A percentile compares a stretch with the other conserved stretches of the same genome.
These are phyloP conservation scores for Castanea mollissima DNA, from an alignment of 306 rosid species.

Conservation along the genomic window DNA sequence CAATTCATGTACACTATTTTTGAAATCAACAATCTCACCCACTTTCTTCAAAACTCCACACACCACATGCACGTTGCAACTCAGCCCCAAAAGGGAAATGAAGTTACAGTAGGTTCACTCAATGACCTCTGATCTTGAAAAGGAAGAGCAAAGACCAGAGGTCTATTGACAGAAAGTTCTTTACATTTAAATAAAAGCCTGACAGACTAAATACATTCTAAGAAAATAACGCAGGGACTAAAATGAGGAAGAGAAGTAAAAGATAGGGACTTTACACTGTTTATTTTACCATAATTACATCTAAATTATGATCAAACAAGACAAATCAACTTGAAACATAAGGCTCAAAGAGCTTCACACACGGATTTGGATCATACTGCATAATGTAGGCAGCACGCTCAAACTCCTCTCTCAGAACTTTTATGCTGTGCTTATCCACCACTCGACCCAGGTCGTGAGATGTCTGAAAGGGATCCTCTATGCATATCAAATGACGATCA, in stretches of 20 bases:
- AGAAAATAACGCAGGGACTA: slow-evolving; percentile 22
- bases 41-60: not conserved
- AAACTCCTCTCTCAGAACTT: slow-evolving; percentile 88
- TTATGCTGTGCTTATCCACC: slow-evolving; percentile 87
- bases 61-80: not conserved
- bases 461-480: slow-evolving; percentile 92
- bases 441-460: slow-evolving; percentile 97
- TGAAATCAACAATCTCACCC: not conserved
- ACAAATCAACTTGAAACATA: slow-evolving; percentile 41
- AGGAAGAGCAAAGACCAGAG: slow-evolving; percentile 11
- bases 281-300: slow-evolving; percentile 32
- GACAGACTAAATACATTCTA: slow-evolving; percentile 30
- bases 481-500: slow-evolving; percentile 93
- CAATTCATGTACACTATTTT: not conserved
- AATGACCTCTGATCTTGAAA: slow-evolving; percentile 7
- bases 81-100: not conserved
- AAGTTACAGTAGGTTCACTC: not conserved
- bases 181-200: slow-evolving; percentile 28
- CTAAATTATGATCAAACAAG: slow-evolving; percentile 20
- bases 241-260: slow-evolving; percentile 6
- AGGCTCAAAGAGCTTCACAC: slow-evolving; percentile 80
- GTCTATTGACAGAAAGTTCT: slow-evolving; percentile 20
- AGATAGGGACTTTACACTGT: slow-evolving; percentile 14
- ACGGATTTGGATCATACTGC: slow-evolving; percentile 81
- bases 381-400: slow-evolving; percentile 87